Conservation (phyloP, 208 protist species). For the Leishmania martiniquensis region DNA sequence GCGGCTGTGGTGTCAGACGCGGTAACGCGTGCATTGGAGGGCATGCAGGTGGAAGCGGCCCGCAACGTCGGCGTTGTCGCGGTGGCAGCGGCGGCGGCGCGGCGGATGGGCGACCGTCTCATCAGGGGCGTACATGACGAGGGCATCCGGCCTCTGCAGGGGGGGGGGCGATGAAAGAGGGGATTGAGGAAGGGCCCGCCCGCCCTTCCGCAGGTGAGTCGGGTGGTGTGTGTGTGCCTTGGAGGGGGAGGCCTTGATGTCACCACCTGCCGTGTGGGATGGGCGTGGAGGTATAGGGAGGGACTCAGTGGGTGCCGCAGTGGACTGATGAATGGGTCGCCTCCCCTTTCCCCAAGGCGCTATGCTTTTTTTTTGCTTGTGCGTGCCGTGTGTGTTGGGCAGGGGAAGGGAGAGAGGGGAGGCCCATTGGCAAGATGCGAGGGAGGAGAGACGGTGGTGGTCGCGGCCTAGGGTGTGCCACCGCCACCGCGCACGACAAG, state of each 20-base stretch:
- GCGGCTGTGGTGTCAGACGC: neutral
- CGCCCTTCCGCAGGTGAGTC: neutral
- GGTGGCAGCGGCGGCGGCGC: conserved; percentile 4
- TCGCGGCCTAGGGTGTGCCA: neutral
- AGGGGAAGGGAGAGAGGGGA: neutral
- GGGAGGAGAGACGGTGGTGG: neutral
- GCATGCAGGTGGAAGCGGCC: neutral
- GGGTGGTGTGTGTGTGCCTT: neutral
- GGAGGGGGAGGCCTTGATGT: neutral
- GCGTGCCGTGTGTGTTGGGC: neutral
- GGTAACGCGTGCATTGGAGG: conserved; percentile 12
- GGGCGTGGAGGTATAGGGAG: neutral
- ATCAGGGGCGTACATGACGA: neutral
- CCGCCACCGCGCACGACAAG: neutral
- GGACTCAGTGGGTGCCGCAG: too few species aligned
- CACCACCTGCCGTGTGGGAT: neutral
- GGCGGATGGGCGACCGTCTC: neutral
- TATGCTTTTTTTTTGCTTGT: neutral
- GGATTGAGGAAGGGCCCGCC: neutral
- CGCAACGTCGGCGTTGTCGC: neutral
- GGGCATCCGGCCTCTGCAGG: neutral
- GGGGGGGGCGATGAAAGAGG: neutral
- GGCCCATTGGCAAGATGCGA: neutral
- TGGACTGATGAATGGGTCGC: neutral
- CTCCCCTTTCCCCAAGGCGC: neutral